Conservation (phyloP, 208 protist species). For the Acanthamoeba culbertsoni region DNA sequence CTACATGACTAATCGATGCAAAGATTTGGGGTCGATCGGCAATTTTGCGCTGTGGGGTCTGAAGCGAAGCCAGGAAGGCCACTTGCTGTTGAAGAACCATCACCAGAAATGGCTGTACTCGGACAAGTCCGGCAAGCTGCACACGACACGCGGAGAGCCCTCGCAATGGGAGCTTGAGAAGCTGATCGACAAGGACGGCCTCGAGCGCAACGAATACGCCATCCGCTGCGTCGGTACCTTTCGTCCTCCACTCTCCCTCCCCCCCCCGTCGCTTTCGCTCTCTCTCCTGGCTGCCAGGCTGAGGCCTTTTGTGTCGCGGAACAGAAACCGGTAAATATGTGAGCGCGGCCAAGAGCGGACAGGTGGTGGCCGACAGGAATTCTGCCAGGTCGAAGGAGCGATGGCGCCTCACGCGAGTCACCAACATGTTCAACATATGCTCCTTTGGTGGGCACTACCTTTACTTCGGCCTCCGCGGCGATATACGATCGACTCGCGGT, state of each 20-base stretch:
- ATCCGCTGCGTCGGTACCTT: not conserved
- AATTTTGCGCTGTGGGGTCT: not conserved
- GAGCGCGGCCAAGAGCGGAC: not conserved
- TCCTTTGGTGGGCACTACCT: constrained; percentile 1
- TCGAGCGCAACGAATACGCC: not conserved
- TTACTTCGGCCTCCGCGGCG: constrained; percentile 12
- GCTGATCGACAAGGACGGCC: not conserved
- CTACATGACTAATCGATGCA: no score
- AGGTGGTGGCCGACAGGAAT: not conserved
- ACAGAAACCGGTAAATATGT: constrained; percentile 3
- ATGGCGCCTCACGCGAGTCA: constrained; percentile 3
- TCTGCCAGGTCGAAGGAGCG: not conserved
- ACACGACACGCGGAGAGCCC: not conserved
- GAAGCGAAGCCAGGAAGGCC: not conserved
- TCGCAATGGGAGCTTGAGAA: not conserved
- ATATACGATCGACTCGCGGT: not conserved
- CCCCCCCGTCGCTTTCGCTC: not conserved
- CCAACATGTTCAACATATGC: constrained; percentile 31
- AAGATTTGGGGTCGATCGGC: not conserved
- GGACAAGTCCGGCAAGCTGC: constrained; percentile 17
- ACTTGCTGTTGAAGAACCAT: not conserved
- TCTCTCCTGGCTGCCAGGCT: not conserved
- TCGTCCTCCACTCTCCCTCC: not conserved
- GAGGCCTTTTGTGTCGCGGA: not conserved
- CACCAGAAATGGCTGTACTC: constrained; percentile 10